phyloP scores from a whole-genome alignment of 1,284 basidiomycete species.

The Boletus sp. region DNA sequence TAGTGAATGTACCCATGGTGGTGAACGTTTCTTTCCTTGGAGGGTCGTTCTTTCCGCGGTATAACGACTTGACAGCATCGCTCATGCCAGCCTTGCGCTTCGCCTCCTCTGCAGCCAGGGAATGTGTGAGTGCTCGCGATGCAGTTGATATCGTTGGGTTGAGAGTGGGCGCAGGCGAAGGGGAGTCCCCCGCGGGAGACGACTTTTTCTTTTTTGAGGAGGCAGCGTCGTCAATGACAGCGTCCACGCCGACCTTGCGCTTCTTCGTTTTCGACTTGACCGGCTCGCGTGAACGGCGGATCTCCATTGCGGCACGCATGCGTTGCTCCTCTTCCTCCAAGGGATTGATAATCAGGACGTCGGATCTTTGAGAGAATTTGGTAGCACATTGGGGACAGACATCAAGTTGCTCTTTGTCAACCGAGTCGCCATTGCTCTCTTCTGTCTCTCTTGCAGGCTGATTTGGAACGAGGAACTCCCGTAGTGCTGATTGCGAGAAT shows the following conservation, averaged over 20 bases:
- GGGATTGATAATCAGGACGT: slow-evolving; percentile 68
- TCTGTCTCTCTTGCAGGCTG: slow-evolving; percentile 37
- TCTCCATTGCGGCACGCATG: slow-evolving; percentile 58
- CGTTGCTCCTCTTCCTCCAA: slow-evolving; percentile 58
- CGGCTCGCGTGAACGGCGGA: slow-evolving; percentile 56
- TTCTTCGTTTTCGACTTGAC: slow-evolving; percentile 66
- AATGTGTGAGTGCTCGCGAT: slow-evolving; percentile 62
- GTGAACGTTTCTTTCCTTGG: slow-evolving; percentile 78
- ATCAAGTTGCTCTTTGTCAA: slow-evolving; percentile 45
- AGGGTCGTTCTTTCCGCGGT: slow-evolving; percentile 53
- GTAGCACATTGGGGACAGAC: slow-evolving; percentile 76
- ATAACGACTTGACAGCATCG: slow-evolving; percentile 73
- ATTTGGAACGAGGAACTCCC: slow-evolving; percentile 52
- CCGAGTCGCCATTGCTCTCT: slow-evolving; percentile 20
- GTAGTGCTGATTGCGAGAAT: slow-evolving; percentile 77
- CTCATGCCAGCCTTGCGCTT: slow-evolving; percentile 79
- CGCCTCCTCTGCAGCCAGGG: slow-evolving; percentile 70
- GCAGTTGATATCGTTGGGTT: slow-evolving; percentile 61
- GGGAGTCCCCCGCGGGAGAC: slow-evolving; percentile 26
- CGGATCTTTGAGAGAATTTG: slow-evolving; percentile 60
- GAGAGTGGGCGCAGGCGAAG: slow-evolving; percentile 39
- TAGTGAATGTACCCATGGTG: slow-evolving; percentile 81
- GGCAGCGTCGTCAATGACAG: slow-evolving; percentile 39
- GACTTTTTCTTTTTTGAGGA: slow-evolving; percentile 49
- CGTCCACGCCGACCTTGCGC: slow-evolving; percentile 52